phyloP scores from a whole-genome alignment of 345 rosid genomes.

The Kandelia obovata region DNA sequence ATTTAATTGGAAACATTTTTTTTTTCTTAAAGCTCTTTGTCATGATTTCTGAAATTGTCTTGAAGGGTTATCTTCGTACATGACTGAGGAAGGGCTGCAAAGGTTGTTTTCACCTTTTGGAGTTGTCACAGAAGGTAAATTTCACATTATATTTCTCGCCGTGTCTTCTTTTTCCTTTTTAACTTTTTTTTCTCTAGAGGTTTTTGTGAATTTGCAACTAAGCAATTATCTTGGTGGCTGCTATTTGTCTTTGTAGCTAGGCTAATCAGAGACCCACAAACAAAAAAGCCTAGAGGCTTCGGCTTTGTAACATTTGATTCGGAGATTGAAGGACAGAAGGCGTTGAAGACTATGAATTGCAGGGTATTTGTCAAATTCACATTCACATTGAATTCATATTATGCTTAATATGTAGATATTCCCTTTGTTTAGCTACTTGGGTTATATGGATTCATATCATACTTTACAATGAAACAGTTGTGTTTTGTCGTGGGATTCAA shows the following conservation, averaged over 20 bases:
- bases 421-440: not conserved
- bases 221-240: not conserved
- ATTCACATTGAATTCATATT: too few relatives aligned
- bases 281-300: slow-evolving; percentile 65
- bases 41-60: not conserved
- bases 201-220: not conserved
- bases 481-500: too few relatives aligned
- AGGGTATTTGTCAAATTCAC: slow-evolving; percentile 34
- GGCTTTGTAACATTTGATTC: slow-evolving; percentile 63
- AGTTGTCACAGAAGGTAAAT: slow-evolving; percentile 34
- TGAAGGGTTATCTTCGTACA: slow-evolving; percentile 39
- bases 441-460: not conserved
- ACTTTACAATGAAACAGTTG: too few relatives aligned
- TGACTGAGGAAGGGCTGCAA: slow-evolving; percentile 28
- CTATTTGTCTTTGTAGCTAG: slow-evolving; percentile 35
- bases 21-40: not conserved
- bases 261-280: slow-evolving; percentile 42
- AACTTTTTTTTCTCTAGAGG: too few relatives aligned
- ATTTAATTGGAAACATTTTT: not conserved
- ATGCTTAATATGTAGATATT: not conserved
- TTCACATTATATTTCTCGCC: too few relatives aligned
- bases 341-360: slow-evolving; percentile 59
- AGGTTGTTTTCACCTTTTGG: slow-evolving; percentile 43
- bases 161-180: too few relatives aligned
- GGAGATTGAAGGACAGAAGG: slow-evolving; percentile 53